Conservation (phyloP, 2,329 filamentous ascomycete genomes). For the Fusarium tuaranense region DNA sequence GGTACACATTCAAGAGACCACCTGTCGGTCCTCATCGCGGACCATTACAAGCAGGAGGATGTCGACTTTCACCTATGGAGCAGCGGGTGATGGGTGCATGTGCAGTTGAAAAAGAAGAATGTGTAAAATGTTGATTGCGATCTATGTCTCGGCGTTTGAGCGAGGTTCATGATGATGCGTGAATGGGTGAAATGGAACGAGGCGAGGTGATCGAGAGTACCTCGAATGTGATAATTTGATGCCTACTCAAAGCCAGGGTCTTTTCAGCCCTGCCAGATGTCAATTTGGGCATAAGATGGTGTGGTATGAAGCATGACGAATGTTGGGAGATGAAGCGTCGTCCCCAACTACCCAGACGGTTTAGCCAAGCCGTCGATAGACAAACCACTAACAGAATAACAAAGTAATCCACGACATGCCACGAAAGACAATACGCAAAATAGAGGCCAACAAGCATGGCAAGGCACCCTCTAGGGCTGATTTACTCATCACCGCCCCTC, state of each 20-base stretch:
- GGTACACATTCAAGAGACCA: constrained; percentile 78
- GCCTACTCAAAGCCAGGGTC: background rate
- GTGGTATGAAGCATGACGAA: constrained; percentile 19
- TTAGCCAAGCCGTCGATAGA: background rate
- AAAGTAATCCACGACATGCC: background rate
- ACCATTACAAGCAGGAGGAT: constrained; percentile 82
- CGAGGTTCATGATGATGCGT: constrained; percentile 26
- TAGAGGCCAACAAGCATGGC: background rate
- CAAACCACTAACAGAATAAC: background rate
- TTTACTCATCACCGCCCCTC: constrained; percentile 18
- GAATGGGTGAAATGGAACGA: constrained; percentile 15
- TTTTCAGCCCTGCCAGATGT: constrained; percentile 2
- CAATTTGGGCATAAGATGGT: background rate
- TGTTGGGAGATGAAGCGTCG: constrained; percentile 10
- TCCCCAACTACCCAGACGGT: background rate
- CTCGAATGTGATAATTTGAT: constrained; percentile 19
- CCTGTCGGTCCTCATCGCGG: constrained; percentile 77
- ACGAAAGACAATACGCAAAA: constrained; percentile 9
- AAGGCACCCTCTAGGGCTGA: background rate
- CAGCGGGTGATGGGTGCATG: constrained; percentile 39
- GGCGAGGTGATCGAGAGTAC: background rate
- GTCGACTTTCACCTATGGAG: constrained; percentile 68
- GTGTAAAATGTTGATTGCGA: constrained; percentile 17
- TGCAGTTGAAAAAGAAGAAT: constrained; percentile 25
- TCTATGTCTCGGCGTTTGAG: constrained; percentile 30